These are phyloP conservation scores for Periconia macrospinosa DNA, from an alignment of 2,329 filamentous ascomycete species.

Conservation along the genomic window DNA sequence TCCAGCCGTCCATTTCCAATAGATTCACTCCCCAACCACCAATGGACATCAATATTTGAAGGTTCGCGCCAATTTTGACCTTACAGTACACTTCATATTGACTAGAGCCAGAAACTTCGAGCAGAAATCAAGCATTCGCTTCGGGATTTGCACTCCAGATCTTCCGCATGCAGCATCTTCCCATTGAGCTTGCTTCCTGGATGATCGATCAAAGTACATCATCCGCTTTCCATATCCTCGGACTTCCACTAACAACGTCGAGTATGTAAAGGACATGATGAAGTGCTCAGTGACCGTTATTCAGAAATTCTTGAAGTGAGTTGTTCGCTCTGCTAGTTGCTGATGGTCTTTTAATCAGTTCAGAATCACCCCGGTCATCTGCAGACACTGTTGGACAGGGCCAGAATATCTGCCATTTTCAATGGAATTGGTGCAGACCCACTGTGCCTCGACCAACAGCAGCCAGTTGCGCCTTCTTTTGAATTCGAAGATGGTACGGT, in stretches of 20 bases:
- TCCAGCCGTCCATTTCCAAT: conserved; percentile 14
- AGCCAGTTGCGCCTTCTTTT: conserved; percentile 7
- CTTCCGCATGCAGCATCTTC: conserved; percentile 40
- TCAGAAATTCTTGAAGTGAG: conserved; percentile 32
- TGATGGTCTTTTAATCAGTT: conserved; percentile 5
- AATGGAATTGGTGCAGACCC: conserved; percentile 58
- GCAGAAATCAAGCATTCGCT: conserved; percentile 45
- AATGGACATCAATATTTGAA: conserved; percentile 38
- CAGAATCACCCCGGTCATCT: conserved; percentile 27
- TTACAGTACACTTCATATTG: conserved; percentile 4
- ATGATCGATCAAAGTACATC: conserved; percentile 42
- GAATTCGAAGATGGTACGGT: conserved; percentile 11
- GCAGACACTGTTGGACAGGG: conserved; percentile 42
- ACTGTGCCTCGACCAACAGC: background rate
- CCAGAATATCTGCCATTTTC: conserved; percentile 57
- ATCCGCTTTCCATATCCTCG: background rate
- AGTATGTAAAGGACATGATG: conserved; percentile 35
- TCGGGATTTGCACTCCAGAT: conserved; percentile 47
- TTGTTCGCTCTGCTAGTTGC: background rate
- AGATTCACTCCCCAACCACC: conserved; percentile 28
- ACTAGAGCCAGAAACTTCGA: conserved; percentile 17
- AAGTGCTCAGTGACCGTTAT: conserved; percentile 41
- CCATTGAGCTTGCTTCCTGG: conserved; percentile 46
- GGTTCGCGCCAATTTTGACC: conserved; percentile 15
- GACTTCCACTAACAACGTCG: conserved; percentile 12